Evolutionary conservation across 768 basidiomycete species (phyloP), one percentile per base, ranked within the genome.

Genomic region (Sporobolomyces roseus): DNA sequence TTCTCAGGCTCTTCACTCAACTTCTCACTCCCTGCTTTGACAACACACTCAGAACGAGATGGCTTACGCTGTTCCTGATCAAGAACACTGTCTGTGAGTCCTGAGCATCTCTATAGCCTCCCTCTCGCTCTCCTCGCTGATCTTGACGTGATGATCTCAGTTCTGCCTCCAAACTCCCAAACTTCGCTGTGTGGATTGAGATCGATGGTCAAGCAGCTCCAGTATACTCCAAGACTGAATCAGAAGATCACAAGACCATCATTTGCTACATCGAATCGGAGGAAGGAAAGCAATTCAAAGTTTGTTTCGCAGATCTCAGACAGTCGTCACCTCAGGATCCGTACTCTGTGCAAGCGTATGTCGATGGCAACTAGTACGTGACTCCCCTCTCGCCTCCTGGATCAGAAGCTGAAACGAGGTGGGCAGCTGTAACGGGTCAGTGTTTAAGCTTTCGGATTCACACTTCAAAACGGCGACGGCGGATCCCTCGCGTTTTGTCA

Each of bases 231-330:
- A 14, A 16, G 4, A 16, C 25, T 17, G 45, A 46, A 8, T 13
- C 25, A 23, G 45, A 29, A 30, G 4, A 29, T 17, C 46, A 61
- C 29, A 41, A 9, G 17, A 41, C 17, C 38, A 43, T 25, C 14
- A 43, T 43, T 29, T 43, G 45, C 21, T 61, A 61, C 43, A 32
- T 61, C 59, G 59, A 46, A 21, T 16, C 30, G 43, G n/a, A 6
- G 7, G 29, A 32, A 29, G 59, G 59, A 3, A 4, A 29, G n/a
- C 12, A 33, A 16, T 61, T 46, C 29, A 12, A 7, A 9, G 43
- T 61, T 9, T 27, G 29, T 8, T 23, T 9, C 17, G 45, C 27
- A 7, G 59, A 61, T 23, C 10, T 29, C 43, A 6, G 50, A 27
- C 14, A 8, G 19, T 6, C 30, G 6, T 27, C 10, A 8, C 50